These are phyloP conservation scores for Globisporangium radiosum DNA, from an alignment of 352 stramenopile species.

Conservation along the genomic window DNA sequence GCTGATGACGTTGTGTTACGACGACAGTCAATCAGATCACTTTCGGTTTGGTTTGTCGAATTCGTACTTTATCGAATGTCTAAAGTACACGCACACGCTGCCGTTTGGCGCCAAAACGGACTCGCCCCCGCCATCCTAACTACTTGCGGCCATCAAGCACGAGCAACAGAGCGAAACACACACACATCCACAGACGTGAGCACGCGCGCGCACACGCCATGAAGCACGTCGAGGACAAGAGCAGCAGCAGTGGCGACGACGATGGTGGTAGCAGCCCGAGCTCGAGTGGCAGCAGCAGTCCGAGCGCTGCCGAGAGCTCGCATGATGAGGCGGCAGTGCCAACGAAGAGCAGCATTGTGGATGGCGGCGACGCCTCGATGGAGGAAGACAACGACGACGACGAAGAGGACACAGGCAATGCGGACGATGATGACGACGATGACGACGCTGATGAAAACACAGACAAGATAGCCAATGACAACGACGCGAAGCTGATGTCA, in stretches of 20 bases:
- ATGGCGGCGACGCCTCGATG: conserved; percentile 18
- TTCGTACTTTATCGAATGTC: too few relatives aligned
- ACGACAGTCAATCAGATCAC: too few relatives aligned
- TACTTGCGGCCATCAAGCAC: not conserved
- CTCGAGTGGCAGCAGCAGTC: conserved; percentile 16
- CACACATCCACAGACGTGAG: not conserved
- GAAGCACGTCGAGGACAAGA: conserved; percentile 27
- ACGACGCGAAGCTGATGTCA: conserved; percentile 40
- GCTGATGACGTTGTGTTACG: too few relatives aligned
- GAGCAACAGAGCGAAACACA: not conserved
- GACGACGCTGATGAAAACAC: conserved; percentile 27
- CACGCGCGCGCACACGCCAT: not conserved
- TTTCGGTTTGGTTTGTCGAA: too few relatives aligned
- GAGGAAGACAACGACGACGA: conserved; percentile 24
- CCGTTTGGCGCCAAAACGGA: too few relatives aligned
- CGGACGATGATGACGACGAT: conserved; percentile 20
- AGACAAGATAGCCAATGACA: conserved; percentile 10
- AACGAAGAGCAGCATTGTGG: conserved; percentile 11
- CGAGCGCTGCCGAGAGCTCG: conserved; percentile 19
- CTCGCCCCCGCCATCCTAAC: not conserved
- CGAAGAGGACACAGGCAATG: conserved; percentile 14
- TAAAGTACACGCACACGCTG: too few relatives aligned
- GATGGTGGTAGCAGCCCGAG: conserved; percentile 16
- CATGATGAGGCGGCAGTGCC: conserved; percentile 6
- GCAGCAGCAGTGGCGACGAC: conserved; percentile 19